Evolutionary conservation across 305 asterid species (phyloP).

Genomic region (Salvia sclarea): DNA sequence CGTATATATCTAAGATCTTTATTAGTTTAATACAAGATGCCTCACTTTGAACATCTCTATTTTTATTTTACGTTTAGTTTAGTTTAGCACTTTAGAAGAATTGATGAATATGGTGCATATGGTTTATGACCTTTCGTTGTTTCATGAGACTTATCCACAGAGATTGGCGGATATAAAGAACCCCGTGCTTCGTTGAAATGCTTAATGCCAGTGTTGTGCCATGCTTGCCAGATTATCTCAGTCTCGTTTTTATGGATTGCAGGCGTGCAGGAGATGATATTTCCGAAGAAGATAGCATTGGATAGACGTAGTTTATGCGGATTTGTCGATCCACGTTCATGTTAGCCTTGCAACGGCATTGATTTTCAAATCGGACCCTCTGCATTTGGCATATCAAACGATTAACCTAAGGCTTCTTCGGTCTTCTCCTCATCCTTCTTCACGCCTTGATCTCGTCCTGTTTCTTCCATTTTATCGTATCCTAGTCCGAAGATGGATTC

Average conservation of each 20-base stretch:
- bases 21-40: too few relatives aligned
- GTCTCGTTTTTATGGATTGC: constrained; percentile 30
- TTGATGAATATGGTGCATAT: neutral
- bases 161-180: neutral
- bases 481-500: neutral
- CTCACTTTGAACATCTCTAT: too few relatives aligned
- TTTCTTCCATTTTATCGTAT: neutral
- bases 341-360: constrained; percentile 29
- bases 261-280: constrained; percentile 70
- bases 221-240: neutral
- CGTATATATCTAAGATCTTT: too few relatives aligned
- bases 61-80: too few relatives aligned
- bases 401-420: constrained; percentile 20
- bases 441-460: neutral
- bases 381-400: constrained; percentile 34
- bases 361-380: constrained; percentile 32
- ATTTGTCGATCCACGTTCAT: constrained; percentile 24
- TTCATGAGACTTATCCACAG: neutral
- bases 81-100: too few relatives aligned
- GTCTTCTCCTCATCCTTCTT: constrained; percentile 13
- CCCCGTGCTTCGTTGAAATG: neutral
- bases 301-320: constrained; percentile 36
- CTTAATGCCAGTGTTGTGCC: neutral
- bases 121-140: neutral
- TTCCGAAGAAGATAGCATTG: constrained; percentile 57